These are phyloP conservation scores for Tagetes erecta DNA, from an alignment of 129 eudicot genomes.

Conservation along the genomic window DNA sequence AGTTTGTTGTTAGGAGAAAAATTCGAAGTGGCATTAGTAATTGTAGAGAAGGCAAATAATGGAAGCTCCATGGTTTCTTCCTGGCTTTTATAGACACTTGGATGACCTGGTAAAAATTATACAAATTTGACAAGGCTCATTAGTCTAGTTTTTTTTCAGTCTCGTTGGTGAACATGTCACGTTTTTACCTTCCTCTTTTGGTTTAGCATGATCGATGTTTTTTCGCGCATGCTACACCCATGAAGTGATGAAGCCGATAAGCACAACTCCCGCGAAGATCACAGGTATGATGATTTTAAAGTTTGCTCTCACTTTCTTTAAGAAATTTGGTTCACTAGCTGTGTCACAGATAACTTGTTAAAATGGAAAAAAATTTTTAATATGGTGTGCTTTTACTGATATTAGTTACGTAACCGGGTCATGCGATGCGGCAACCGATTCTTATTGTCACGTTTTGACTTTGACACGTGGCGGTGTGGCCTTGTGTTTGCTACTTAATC, in stretches of 20 bases:
- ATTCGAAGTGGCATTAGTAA: neutral
- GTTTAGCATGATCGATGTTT: neutral
- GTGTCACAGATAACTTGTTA: too few relatives aligned
- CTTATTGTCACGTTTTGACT: too few relatives aligned
- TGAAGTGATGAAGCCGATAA: neutral
- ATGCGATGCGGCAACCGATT: too few relatives aligned
- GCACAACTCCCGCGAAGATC: neutral
- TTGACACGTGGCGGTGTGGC: too few relatives aligned
- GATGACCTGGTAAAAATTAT: neutral
- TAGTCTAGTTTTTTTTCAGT: neutral
- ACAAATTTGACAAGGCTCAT: neutral
- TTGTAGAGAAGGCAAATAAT: neutral
- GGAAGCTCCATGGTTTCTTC: neutral
- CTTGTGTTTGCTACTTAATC: too few relatives aligned
- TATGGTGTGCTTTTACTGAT: too few relatives aligned
- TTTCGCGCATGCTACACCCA: neutral
- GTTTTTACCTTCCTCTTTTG: slow-evolving; percentile 4
- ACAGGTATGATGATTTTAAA: neutral
- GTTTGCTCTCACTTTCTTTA: too few relatives aligned
- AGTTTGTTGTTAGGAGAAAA: neutral
- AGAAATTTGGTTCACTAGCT: too few relatives aligned
- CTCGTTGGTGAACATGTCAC: neutral
- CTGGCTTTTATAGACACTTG: neutral
- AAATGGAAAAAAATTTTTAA: too few relatives aligned
- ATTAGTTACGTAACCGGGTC: too few relatives aligned